phyloP scores from a whole-genome alignment of 192 early-diverging fungal genomes.

The Mortierella hygrophila region DNA sequence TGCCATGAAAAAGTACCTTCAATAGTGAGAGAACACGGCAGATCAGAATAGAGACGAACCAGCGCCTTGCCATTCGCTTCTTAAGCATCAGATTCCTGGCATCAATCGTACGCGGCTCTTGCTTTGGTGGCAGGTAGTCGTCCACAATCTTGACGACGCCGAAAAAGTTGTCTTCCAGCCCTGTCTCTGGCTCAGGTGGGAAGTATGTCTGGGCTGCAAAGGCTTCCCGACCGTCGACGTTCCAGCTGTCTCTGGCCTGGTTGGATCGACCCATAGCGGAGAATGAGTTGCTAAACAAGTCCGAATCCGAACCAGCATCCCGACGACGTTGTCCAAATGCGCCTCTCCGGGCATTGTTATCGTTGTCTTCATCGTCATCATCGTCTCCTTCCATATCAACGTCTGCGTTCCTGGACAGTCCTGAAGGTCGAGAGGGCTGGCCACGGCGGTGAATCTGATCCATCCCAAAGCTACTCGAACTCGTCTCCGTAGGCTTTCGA shows the following conservation, averaged over 20 bases:
- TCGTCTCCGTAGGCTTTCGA: neutral
- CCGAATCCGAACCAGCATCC: neutral
- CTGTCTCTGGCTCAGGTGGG: slow-evolving; percentile 50
- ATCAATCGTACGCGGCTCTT: slow-evolving; percentile 33
- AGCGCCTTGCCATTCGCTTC: slow-evolving; percentile 38
- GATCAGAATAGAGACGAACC: slow-evolving; percentile 14
- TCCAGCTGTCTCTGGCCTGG: neutral
- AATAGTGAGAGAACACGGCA: slow-evolving; percentile 8
- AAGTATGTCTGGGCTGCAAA: slow-evolving; percentile 47
- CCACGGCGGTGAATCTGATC: neutral
- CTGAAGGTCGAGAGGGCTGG: neutral
- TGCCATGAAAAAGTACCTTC: slow-evolving; percentile 5
- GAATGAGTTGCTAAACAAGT: slow-evolving; percentile 1
- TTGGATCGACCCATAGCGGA: neutral
- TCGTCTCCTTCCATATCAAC: slow-evolving; percentile 34
- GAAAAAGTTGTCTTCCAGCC: slow-evolving; percentile 54
- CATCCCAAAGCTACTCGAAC: neutral
- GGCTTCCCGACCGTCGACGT: slow-evolving; percentile 11
- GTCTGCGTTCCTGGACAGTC: slow-evolving; percentile 13
- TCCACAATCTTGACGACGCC: slow-evolving; percentile 57
- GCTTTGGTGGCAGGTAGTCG: slow-evolving; percentile 35
- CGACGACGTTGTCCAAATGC: neutral
- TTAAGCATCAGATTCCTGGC: slow-evolving; percentile 51
- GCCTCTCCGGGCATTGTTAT: neutral
- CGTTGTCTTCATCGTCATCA: slow-evolving; percentile 14